Conservation (phyloP, 202 grass and related monocot genomes). For the Brachypodium distachyon region DNA sequence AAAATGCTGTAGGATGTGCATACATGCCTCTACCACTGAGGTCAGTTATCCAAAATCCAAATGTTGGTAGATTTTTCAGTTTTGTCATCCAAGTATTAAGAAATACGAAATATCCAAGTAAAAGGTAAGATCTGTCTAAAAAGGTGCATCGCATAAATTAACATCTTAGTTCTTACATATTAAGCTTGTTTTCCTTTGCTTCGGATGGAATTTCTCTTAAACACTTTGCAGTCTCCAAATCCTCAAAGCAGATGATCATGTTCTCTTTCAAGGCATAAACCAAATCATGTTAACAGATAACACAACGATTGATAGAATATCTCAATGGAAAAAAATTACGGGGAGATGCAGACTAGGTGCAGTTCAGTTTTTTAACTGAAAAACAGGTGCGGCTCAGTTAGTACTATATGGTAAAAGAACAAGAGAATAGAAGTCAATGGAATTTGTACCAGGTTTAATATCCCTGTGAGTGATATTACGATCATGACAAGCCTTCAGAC, state of each 20-base stretch:
- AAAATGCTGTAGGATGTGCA: not conserved
- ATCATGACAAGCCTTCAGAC: conserved; percentile 89
- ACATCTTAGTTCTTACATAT: conserved; percentile 58
- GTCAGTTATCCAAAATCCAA: not conserved
- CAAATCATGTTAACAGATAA: conserved; percentile 47
- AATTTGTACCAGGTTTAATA: conserved; percentile 87
- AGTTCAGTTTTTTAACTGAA: not conserved
- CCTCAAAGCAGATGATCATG: conserved; percentile 98
- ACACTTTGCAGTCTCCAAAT: conserved; percentile 75
- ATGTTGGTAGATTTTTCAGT: not conserved
- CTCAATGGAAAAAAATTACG: not conserved
- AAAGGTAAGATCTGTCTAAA: not conserved
- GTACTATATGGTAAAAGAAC: conserved; percentile 12
- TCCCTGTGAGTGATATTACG: conserved; percentile 95
- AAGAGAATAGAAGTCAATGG: not conserved
- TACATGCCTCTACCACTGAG: not conserved
- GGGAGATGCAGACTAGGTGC: not conserved
- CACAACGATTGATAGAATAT: not conserved
- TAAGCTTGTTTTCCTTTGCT: conserved; percentile 52
- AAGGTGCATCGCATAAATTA: not conserved
- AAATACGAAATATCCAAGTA: not conserved
- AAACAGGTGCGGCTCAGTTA: not conserved
- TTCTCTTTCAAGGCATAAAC: conserved; percentile 60
- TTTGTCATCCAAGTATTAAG: not conserved
- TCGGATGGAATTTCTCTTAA: conserved; percentile 60